Percentiles rank a stretch among this genome's conserved stretches.
Conservation (phyloP, 73 alveolate genomes). For the Symbiodinium natans region DNA sequence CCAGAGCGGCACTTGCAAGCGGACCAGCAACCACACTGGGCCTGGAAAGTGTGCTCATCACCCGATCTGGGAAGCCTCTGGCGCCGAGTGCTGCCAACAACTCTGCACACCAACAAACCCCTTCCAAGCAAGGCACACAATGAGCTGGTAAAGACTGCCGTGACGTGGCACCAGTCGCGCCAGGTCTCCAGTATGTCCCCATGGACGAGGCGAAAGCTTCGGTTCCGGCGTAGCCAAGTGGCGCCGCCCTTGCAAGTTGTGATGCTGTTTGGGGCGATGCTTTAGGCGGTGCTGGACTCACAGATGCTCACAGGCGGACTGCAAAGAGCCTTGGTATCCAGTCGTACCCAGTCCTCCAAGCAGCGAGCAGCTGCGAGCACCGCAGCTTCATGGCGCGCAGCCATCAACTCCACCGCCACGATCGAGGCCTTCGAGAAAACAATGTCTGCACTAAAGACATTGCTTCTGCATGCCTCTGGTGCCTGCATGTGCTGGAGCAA, state of each 20-base stretch:
- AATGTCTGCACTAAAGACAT: neutral
- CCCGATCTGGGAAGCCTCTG: neutral
- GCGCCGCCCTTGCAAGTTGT: neutral
- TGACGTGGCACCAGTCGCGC: conserved; percentile 19
- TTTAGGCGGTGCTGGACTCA: too few relatives aligned
- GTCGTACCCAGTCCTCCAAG: neutral
- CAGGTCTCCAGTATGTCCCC: conserved; percentile 7
- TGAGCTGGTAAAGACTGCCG: conserved; percentile 8
- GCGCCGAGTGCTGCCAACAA: too few relatives aligned
- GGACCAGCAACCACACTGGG: neutral
- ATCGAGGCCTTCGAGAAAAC: neutral
- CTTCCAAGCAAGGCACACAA: neutral
- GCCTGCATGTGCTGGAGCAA: neutral
- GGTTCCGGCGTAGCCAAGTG: neutral
- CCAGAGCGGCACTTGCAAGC: too few relatives aligned
- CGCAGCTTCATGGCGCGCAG: neutral
- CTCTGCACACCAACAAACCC: neutral
- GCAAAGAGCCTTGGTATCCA: neutral
- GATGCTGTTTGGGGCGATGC: too few relatives aligned
- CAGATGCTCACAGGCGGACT: too few relatives aligned
- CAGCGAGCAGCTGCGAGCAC: neutral
- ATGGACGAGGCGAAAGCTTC: neutral
- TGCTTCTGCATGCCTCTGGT: too few relatives aligned
- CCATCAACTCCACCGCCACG: neutral
- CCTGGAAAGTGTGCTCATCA: neutral